Evolutionary conservation across 1,284 basidiomycete genomes (phyloP), one percentile per base, ranked within the genome.

Genomic region (Papiliotrema nemorosa): DNA sequence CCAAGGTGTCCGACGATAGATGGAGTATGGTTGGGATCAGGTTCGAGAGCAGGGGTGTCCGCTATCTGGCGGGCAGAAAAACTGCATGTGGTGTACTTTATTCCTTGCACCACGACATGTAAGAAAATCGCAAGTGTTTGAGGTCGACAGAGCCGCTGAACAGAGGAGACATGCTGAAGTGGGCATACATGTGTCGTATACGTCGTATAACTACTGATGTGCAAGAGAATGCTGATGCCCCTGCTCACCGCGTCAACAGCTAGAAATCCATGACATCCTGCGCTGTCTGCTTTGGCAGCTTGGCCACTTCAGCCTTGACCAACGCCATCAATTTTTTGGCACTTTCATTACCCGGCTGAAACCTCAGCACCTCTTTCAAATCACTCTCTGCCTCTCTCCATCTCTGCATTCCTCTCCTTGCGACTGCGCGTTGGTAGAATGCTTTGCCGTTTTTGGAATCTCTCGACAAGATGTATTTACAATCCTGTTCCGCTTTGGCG

Each of bases 401-500:
- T 47, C 63, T 57, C 12, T 59, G 59, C 55, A 71, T 51, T 0
- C 72, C 72, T 38, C 57, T 63, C 16, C 72, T 52, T n/a, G 71
- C 70, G 18, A 72, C 43, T 1, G 72, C 71, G 21, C 72, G 62
- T 51, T 74, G 70, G 55, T 71, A 75, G 44, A 70, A 67, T 14
- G 73, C 73, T 55, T 74, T 74, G 31, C 65, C 60, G 53, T 75
- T 74, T 53, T 72, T 72, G n/a, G 58, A 55, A 53, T 75, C 73
- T 43, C 62, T 62, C 10, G 48, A 43, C 10, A 75, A 55, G 20
- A 74, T 69, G 39, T 69, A 57, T 44, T 60, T 65, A 54, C 73
- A 75, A 54, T 75, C 73, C 2, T 46, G 39, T 56, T 75, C 72
- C 26, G 73, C 73, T 24, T 57, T 59, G 29, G 57, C 61, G 53